Evolutionary conservation across 768 basidiomycete genomes (phyloP).

Genomic region (Tremella fuciformis): DNA sequence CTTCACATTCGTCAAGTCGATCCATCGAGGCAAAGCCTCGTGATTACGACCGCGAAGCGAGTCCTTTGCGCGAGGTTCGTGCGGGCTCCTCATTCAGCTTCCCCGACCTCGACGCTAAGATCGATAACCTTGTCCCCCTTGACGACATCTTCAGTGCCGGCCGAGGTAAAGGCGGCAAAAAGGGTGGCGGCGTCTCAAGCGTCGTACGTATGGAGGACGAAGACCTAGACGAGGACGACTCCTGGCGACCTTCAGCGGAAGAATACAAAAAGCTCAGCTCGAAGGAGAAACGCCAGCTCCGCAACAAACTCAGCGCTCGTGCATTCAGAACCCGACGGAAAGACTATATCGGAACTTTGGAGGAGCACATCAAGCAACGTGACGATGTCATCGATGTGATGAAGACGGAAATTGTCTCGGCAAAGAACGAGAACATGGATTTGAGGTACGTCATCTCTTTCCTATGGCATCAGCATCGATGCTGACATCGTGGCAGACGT

Average conservation of each 20-base stretch:
- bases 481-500: slow-evolving; percentile 31
- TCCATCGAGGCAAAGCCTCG: not conserved
- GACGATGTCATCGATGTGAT: slow-evolving; percentile 86
- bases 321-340: slow-evolving; percentile 94
- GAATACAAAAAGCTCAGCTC: slow-evolving; percentile 92
- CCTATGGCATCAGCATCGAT: slow-evolving; percentile 17
- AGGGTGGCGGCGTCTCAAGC: slow-evolving; percentile 50
- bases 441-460: slow-evolving; percentile 53
- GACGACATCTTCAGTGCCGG: slow-evolving; percentile 48
- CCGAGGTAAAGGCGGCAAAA: slow-evolving; percentile 53
- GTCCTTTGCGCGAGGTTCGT: slow-evolving; percentile 3
- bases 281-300: slow-evolving; percentile 91
- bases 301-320: slow-evolving; percentile 94
- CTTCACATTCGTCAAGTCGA: slow-evolving; percentile 3
- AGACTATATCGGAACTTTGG: slow-evolving; percentile 92
- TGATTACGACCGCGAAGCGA: not conserved
- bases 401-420: slow-evolving; percentile 73
- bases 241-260: slow-evolving; percentile 60
- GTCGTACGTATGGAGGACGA: slow-evolving; percentile 49
- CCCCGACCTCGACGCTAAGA: slow-evolving; percentile 15
- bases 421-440: slow-evolving; percentile 76
- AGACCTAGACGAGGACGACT: slow-evolving; percentile 50
- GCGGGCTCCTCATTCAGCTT: not conserved
- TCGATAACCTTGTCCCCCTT: slow-evolving; percentile 39
- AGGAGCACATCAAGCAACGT: slow-evolving; percentile 86